Conservation (phyloP, 1,284 basidiomycete species). For the Cutaneotrichosporon mucoides region DNA sequence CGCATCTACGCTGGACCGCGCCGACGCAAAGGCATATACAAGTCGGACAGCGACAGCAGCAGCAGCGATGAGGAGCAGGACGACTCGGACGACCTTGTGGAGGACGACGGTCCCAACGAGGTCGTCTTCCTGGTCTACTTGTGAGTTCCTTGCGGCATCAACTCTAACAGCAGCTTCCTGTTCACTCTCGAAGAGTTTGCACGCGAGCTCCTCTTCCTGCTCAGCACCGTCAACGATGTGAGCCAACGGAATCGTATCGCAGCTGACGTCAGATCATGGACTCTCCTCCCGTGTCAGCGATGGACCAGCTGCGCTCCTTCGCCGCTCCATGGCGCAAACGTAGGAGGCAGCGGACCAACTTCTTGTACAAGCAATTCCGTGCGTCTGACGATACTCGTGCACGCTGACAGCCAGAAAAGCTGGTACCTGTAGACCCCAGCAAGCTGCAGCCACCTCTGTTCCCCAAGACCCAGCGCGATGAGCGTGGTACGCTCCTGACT, state of each 20-base stretch:
- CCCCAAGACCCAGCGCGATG: constrained; percentile 74
- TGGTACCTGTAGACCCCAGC: constrained; percentile 59
- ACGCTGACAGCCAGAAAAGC: constrained; percentile 54
- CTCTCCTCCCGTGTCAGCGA: constrained; percentile 24
- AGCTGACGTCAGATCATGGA: constrained; percentile 31
- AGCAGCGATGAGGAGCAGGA: constrained; percentile 18
- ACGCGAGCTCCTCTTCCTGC: constrained; percentile 69
- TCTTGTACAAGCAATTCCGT: constrained; percentile 44
- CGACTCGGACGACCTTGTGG: background rate
- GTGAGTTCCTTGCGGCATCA: too few species aligned
- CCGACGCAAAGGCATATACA: constrained; percentile 29
- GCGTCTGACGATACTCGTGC: constrained; percentile 9
- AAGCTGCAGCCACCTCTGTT: constrained; percentile 62
- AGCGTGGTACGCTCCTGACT: constrained; percentile 77
- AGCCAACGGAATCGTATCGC: background rate
- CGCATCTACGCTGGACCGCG: constrained; percentile 61
- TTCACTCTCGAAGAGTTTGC: constrained; percentile 91
- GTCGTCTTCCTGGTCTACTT: constrained; percentile 82
- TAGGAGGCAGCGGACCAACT: constrained; percentile 4
- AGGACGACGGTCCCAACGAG: constrained; percentile 47
- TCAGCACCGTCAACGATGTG: constrained; percentile 69
- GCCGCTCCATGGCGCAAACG: constrained; percentile 14
- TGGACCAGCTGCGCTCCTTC: constrained; percentile 33
- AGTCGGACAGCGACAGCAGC: constrained; percentile 27
- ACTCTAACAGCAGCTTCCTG: constrained; percentile 86